Percentiles rank a stretch among this genome's conserved stretches.
Conservation (phyloP, 495 filamentous ascomycete genomes). For the Penicillium argentinense region DNA sequence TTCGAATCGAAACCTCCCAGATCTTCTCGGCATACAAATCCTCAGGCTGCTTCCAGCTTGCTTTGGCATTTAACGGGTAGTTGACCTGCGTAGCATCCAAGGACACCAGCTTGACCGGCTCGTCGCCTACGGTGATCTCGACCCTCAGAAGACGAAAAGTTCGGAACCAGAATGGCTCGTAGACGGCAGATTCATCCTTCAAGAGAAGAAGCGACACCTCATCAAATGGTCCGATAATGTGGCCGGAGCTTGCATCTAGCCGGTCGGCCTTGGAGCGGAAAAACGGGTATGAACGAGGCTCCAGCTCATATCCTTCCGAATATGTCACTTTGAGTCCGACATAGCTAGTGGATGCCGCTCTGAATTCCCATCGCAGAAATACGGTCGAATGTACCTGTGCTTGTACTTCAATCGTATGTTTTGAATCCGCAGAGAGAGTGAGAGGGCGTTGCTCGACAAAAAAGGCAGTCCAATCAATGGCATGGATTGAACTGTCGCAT, state of each 20-base stretch:
- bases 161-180: constrained; percentile 44
- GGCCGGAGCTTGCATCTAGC: constrained; percentile 27
- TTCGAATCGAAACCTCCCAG: constrained; percentile 35
- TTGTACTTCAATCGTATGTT: constrained; percentile 34
- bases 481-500: constrained; percentile 18
- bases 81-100: constrained; percentile 30
- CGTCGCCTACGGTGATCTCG: constrained; percentile 23
- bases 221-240: constrained; percentile 37
- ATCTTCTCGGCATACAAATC: constrained; percentile 20
- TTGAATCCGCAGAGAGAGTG: constrained; percentile 18
- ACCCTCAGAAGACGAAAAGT: constrained; percentile 35
- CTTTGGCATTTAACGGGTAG: constrained; percentile 34
- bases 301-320: constrained; percentile 41
- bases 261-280: constrained; percentile 37
- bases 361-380: constrained; percentile 35
- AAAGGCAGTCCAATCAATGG: constrained; percentile 21
- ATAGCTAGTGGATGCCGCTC: constrained; percentile 13
- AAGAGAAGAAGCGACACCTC: constrained; percentile 22
- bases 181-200: constrained; percentile 4
- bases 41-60: constrained; percentile 18
- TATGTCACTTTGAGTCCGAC: constrained; percentile 34
- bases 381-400: constrained; percentile 39
- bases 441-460: constrained; percentile 9
- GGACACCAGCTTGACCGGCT: constrained; percentile 14
- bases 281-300: constrained; percentile 39